Evolutionary conservation across 2,329 filamentous ascomycete genomes (phyloP).

Genomic region (Dactylellina sp.): DNA sequence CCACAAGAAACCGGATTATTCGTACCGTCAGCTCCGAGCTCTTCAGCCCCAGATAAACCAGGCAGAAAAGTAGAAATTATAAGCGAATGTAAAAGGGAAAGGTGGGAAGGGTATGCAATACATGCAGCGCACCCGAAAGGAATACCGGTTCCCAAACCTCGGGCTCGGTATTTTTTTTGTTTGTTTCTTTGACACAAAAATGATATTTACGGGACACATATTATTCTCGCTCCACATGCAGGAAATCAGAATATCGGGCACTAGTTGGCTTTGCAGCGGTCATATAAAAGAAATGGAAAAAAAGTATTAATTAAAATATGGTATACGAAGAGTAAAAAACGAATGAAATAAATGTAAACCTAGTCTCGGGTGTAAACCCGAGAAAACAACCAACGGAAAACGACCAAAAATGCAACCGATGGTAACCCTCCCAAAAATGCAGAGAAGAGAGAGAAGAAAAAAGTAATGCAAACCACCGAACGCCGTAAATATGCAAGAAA

Average conservation of each 20-base stretch:
- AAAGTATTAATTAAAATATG: constrained; percentile 23
- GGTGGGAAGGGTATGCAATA: neutral
- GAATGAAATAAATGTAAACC: constrained; percentile 14
- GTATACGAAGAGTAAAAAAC: neutral
- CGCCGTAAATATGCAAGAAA: constrained; percentile 42
- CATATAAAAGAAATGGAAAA: no score
- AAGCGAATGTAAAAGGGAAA: neutral
- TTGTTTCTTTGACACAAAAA: neutral
- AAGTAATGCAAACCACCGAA: constrained; percentile 6
- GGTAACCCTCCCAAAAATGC: constrained; percentile 4
- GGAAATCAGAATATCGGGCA: constrained; percentile 2
- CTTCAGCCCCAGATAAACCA: neutral
- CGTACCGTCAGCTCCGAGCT: no score
- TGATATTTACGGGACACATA: no score
- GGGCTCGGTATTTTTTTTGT: neutral
- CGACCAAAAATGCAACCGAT: constrained; percentile 15
- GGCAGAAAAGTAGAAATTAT: neutral
- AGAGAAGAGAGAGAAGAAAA: constrained; percentile 14
- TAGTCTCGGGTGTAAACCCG: neutral
- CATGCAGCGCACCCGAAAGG: neutral
- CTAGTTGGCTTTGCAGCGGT: no score
- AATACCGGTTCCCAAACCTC: constrained; percentile 1
- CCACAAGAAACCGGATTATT: neutral
- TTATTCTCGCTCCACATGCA: constrained; percentile 19
- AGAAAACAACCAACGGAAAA: neutral